Conservation (phyloP, 176 grass and related monocot genomes). For the Triticum monococcum region DNA sequence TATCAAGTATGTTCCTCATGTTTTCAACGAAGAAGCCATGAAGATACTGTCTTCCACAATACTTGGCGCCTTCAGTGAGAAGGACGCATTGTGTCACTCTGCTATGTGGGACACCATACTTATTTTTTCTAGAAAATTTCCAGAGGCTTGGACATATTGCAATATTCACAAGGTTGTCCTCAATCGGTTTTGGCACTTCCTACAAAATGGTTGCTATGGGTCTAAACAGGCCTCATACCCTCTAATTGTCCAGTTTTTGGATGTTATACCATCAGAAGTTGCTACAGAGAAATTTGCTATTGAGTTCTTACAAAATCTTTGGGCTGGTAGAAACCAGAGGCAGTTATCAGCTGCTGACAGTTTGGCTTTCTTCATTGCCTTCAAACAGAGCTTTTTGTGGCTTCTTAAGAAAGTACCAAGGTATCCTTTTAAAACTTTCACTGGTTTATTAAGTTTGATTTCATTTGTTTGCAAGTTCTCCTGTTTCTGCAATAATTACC, state of each 20-base stretch:
- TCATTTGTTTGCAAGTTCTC: conserved; percentile 15
- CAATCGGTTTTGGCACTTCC: conserved; percentile 66
- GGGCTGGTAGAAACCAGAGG: conserved; percentile 76
- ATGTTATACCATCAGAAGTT: conserved; percentile 60
- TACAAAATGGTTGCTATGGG: conserved; percentile 93
- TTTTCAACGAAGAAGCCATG: conserved; percentile 77
- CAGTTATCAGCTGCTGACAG: conserved; percentile 70
- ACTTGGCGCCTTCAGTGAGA: conserved; percentile 82
- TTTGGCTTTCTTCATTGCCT: conserved; percentile 60
- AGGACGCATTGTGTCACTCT: conserved; percentile 73
- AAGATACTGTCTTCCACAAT: conserved; percentile 67
- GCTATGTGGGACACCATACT: conserved; percentile 90
- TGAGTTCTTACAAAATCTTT: conserved; percentile 79
- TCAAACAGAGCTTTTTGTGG: conserved; percentile 76
- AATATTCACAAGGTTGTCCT: conserved; percentile 75
- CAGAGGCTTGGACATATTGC: conserved; percentile 87
- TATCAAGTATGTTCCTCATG: conserved; percentile 71
- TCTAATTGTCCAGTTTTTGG: conserved; percentile 74
- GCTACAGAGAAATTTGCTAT: conserved; percentile 65
- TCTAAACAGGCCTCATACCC: conserved; percentile 81
- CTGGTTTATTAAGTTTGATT: conserved; percentile 25
- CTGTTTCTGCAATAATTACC: not conserved
- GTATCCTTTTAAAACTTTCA: conserved; percentile 41
- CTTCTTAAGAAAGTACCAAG: conserved; percentile 66
- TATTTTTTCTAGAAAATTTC: conserved; percentile 69